Evolutionary conservation across 2,329 filamentous ascomycete species (phyloP), one percentile per base, ranked within the genome.

Genomic region (Aureobasidium sp.): DNA sequence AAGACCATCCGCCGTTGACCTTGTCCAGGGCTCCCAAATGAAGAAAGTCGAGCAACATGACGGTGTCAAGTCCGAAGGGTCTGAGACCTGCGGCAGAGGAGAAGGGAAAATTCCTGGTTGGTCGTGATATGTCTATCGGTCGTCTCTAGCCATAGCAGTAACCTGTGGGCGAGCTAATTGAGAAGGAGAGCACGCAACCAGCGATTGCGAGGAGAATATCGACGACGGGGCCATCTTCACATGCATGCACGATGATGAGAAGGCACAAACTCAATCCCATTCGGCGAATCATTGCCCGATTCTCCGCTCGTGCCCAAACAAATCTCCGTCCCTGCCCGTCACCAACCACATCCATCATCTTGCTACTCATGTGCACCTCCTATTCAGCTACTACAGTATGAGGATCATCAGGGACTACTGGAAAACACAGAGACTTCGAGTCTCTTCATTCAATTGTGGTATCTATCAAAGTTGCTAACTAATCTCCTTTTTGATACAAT

Each of bases 1-100:
- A 95, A 51, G 91, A 96, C 92, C 93, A 97, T 66, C 74, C 74
- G 64, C 75, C 75, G 26, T 60, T 60, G 23, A 42, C 23, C 34
- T 51, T 51, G 46, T 51, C 57, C 46, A 47, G 42, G 15, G 20
- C 39, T 12, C 55, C 55, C 20, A 59, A 9, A 37, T 48, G 39
- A 20, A 59, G n/a, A 46, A 57, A 57, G 41, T 57, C 53, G 39
- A 57, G 39, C 26, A 42, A 17, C 53, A 58, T 58, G 55, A 17
- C 53, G 53, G 53, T 39, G 53, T 57, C 29, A 26, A 51, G 51
- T 41, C 15, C 36, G 37, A n/a, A 29, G 23, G 51, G 9, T 26
- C 41, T n/a, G 27, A 36, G 41, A n/a, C 20, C 34, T 20, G 39
- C 36, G 27, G 15, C 13, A 34, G 10, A 20, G 34, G 13, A 15